Conservation (phyloP, 306 rosid species). For the Quercus parvula region DNA sequence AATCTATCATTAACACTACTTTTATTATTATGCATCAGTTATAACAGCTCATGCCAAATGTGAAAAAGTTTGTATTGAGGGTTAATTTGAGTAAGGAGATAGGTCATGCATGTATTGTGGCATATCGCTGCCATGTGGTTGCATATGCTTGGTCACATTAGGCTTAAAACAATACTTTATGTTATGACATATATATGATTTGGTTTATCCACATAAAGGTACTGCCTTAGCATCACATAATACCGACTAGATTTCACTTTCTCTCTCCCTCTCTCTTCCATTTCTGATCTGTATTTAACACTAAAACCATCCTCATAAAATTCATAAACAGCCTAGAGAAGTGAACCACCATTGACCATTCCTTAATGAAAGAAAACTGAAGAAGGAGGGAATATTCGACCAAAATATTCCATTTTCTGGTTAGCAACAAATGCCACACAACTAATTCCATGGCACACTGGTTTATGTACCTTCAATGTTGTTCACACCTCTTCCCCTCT, state of each 20-base stretch:
- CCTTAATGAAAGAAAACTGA: not conserved
- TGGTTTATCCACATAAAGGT: constrained; percentile 18
- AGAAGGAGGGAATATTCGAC: not conserved
- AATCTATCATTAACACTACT: too few species aligned
- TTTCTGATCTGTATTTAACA: not conserved
- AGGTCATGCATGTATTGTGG: constrained; percentile 5
- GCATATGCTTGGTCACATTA: constrained; percentile 21
- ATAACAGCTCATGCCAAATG: too few species aligned
- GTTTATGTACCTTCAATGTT: constrained; percentile 3
- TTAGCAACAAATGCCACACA: not conserved
- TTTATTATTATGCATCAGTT: too few species aligned
- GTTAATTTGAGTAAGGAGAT: not conserved
- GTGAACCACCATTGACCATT: not conserved
- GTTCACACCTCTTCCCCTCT: not conserved
- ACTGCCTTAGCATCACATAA: not conserved
- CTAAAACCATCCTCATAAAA: constrained; percentile 19
- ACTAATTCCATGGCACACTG: constrained; percentile 21
- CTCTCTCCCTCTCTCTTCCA: not conserved
- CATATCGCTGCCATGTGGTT: constrained; percentile 30
- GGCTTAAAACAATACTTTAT: constrained; percentile 13
- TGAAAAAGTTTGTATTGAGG: not conserved
- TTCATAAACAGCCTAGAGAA: not conserved
- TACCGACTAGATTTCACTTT: not conserved
- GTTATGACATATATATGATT: not conserved
- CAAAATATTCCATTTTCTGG: not conserved